These are phyloP conservation scores for Botrytis medusae DNA, from an alignment of 2,329 filamentous ascomycete species.

Conservation along the genomic window DNA sequence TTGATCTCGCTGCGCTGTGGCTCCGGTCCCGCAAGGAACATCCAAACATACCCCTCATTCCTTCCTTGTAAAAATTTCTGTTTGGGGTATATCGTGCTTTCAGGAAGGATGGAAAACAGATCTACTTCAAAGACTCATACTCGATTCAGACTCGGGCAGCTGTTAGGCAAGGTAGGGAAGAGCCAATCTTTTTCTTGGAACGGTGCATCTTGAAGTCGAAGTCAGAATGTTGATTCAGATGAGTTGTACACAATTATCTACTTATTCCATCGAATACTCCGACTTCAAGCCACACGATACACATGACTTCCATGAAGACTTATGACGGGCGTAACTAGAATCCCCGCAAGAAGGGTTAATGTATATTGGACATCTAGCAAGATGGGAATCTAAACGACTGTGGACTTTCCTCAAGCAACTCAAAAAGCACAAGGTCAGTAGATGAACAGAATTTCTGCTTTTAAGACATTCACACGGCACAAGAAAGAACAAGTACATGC, in stretches of 20 bases:
- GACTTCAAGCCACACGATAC: not conserved
- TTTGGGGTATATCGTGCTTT: not conserved
- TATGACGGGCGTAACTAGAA: not conserved
- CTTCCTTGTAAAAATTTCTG: slow-evolving; percentile 3
- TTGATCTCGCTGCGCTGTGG: not conserved
- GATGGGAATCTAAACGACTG: not conserved
- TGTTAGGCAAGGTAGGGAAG: not conserved
- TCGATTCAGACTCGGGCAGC: not conserved
- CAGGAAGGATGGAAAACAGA: not conserved
- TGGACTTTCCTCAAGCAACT: not conserved
- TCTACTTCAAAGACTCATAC: not conserved
- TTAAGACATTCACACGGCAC: slow-evolving; percentile 1
- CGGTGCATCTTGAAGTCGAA: not conserved
- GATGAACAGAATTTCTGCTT: not conserved
- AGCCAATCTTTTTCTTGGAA: not conserved
- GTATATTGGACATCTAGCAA: not conserved
- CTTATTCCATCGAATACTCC: not conserved
- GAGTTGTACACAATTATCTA: not conserved
- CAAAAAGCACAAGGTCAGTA: not conserved
- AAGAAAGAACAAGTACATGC: not conserved
- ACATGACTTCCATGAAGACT: not conserved
- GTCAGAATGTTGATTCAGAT: not conserved
- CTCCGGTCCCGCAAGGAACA: not conserved
- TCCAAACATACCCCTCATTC: slow-evolving; percentile 2
- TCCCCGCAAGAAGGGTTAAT: not conserved